phyloP scores from a whole-genome alignment of 164 flowering plant species.

The Akebia trifoliata region DNA sequence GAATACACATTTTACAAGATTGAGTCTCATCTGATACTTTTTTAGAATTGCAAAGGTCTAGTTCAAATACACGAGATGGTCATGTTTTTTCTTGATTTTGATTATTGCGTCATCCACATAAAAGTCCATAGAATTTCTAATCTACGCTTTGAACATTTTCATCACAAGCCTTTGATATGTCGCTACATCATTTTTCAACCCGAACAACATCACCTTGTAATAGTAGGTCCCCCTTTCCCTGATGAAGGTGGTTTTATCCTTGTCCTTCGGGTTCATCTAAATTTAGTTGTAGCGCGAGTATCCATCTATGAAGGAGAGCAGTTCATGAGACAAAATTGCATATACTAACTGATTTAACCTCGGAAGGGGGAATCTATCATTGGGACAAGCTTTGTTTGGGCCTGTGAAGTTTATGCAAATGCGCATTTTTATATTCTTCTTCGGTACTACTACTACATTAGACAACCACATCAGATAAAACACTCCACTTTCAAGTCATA shows the following conservation, averaged over 20 bases:
- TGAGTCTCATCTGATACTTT: background rate
- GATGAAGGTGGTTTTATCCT: slow-evolving; percentile 1
- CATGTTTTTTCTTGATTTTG: background rate
- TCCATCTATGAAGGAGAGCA: slow-evolving; percentile 7
- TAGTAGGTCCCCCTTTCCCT: background rate
- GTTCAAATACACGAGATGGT: background rate
- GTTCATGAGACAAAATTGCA: background rate
- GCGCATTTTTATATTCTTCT: no score
- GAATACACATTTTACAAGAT: slow-evolving; percentile 4
- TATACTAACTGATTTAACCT: slow-evolving; percentile 1
- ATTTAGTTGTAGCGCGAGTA: slow-evolving; percentile 7
- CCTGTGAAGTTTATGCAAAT: slow-evolving; percentile 6
- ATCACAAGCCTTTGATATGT: slow-evolving; percentile 8
- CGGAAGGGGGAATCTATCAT: slow-evolving; percentile 1
- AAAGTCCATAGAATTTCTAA: background rate
- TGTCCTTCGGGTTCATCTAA: background rate
- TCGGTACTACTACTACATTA: no score
- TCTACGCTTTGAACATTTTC: background rate
- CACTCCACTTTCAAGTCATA: no score
- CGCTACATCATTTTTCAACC: background rate
- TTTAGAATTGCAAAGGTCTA: background rate
- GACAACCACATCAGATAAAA: no score
- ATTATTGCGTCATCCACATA: slow-evolving; percentile 8
- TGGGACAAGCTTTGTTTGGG: no score
- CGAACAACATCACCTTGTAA: slow-evolving; percentile 11